Evolutionary conservation across 139 green algal genomes (phyloP), one percentile per base, ranked within the genome.

Genomic region (Bryopsis sp.): DNA sequence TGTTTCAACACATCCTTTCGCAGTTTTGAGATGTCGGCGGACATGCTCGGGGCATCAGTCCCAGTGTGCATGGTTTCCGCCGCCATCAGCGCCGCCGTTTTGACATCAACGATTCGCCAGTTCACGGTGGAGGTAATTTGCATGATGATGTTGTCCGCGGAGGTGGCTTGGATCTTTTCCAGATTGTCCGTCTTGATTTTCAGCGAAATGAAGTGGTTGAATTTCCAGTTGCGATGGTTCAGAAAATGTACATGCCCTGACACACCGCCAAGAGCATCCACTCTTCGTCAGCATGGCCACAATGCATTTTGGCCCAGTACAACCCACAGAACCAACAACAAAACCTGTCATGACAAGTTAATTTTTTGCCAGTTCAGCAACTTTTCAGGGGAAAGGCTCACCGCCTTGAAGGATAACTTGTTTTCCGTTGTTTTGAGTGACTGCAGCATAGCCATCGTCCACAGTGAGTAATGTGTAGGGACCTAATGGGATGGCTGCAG

Each of bases 171-270:
- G 43, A 54, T 54, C 43, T 54, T 54, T 19, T 54, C 43, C 43
- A 54, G 43, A 19, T 54, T 54, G 43, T 54, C 43, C 19, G 43
- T 54, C 43, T 54, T 11, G 15, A 54, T 54, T 19, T 54, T 54
- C 19, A 54, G 43, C 15, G 43, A 26, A 19, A 54, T 54, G 43
- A 54, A 54, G 15, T 54, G 11, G 15, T 54, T 11, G 43, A 54
- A 54, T 54, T 54, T 54, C 43, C 43, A 54, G 43, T 54, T 54
- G 43, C 43, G 43, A 54, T 54, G 43, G 43, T 54, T 19, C 43
- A 54, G 19, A 19, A 54, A 54, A 54, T 54, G 43, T 19, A 54
- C 43, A 54, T 11, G 19, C 15, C 43, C 43, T 54, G 43, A 11
- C n/a, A n/a, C n/a, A n/a, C n/a, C n/a, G n/a, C n/a, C n/a, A n/a